phyloP scores from a whole-genome alignment of 1,139 yeast genomes.

The Protomyces inundatus region DNA sequence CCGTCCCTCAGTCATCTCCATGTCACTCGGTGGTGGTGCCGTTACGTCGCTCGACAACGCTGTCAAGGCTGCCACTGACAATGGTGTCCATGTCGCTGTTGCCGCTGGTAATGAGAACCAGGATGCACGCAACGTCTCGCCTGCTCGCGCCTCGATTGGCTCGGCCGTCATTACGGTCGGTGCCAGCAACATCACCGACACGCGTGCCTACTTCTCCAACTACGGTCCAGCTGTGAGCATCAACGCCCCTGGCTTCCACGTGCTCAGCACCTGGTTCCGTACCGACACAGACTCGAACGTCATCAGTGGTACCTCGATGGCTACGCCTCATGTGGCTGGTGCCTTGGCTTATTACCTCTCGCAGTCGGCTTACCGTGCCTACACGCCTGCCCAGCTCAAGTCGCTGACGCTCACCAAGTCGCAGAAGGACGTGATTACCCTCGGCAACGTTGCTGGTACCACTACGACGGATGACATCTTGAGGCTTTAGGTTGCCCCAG shows the following conservation, averaged over 20 bases:
- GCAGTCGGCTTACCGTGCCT: slow-evolving; percentile 48
- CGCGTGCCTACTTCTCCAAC: slow-evolving; percentile 75
- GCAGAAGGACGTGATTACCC: background rate
- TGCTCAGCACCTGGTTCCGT: slow-evolving; percentile 72
- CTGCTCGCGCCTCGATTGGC: slow-evolving; percentile 40
- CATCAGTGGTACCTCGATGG: slow-evolving; percentile 88
- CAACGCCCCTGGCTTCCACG: slow-evolving; percentile 78
- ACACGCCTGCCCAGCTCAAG: background rate
- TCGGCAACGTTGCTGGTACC: background rate
- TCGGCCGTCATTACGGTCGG: slow-evolving; percentile 68
- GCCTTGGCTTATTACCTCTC: slow-evolving; percentile 36
- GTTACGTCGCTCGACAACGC: slow-evolving; percentile 25
- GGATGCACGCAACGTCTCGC: slow-evolving; percentile 64
- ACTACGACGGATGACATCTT: background rate
- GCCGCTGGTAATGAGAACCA: slow-evolving; percentile 81
- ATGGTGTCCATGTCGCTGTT: slow-evolving; percentile 77
- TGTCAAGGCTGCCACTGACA: slow-evolving; percentile 63
- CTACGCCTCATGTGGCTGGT: slow-evolving; percentile 82
- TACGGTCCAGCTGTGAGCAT: slow-evolving; percentile 81
- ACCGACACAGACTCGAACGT: slow-evolving; percentile 66
- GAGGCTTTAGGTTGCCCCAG: background rate
- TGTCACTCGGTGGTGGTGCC: slow-evolving; percentile 8
- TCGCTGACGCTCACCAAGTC: background rate
- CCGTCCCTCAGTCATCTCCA: background rate
- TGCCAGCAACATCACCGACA: slow-evolving; percentile 69